phyloP scores from a whole-genome alignment of 2,329 filamentous ascomycete species.

The Pyricularia grisea region DNA sequence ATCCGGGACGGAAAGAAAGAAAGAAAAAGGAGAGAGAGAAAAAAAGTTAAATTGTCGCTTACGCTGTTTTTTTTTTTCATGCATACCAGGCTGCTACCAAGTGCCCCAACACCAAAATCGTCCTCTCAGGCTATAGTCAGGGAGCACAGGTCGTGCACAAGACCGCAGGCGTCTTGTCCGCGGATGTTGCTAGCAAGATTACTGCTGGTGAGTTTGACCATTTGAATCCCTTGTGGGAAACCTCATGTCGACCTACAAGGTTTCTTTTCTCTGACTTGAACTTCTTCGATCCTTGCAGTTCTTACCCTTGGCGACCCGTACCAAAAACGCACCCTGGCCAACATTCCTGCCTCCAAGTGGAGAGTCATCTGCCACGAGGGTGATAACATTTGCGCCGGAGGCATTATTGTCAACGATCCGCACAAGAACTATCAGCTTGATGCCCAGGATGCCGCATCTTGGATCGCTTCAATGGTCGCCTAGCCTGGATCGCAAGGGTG shows the following conservation, averaged over 20 bases:
- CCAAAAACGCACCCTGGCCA: background rate
- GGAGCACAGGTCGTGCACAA: constrained; percentile 12
- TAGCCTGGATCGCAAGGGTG: background rate
- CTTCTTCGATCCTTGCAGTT: background rate
- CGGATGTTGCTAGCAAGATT: background rate
- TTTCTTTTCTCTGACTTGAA: background rate
- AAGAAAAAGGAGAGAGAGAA: background rate
- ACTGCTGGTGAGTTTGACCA: background rate
- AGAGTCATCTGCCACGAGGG: background rate
- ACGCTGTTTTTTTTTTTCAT: background rate
- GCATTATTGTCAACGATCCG: background rate
- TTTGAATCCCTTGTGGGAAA: background rate
- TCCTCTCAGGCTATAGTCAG: constrained; percentile 24
- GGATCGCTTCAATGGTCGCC: constrained; percentile 1
- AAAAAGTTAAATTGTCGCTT: background rate
- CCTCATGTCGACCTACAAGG: background rate
- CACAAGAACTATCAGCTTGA: background rate
- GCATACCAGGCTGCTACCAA: constrained; percentile 14
- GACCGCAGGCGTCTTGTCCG: background rate
- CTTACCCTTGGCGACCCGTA: constrained; percentile 2
- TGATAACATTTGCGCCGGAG: background rate
- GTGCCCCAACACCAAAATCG: constrained; percentile 26
- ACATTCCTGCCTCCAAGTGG: background rate
- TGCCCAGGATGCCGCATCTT: background rate
- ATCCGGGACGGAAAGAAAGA: background rate